Evolutionary conservation across 495 filamentous ascomycete species (phyloP), one percentile per base, ranked within the genome.

Genomic region (Aspergillus saccharolyticus): DNA sequence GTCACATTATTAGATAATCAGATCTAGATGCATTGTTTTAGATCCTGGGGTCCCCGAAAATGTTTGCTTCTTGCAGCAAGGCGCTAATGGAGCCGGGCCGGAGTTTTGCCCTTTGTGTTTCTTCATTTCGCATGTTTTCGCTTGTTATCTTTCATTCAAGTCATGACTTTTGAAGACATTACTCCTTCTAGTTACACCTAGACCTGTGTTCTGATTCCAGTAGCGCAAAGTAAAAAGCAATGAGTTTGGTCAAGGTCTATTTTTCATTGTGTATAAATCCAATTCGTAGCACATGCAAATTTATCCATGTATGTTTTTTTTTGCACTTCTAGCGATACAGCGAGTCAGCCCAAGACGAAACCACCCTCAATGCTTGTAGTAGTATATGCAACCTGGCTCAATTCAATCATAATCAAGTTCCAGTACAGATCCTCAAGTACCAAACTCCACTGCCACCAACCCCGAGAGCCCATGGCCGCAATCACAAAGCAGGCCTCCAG

Each of bases 401-500:
- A n/a, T n/a, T n/a, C n/a, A n/a, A n/a, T n/a, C n/a, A n/a, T 9
- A 28, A 4, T 28, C 25, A 28, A 28, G 25, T 4, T 28, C 25
- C 25, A 28, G 25, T n/a, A 30, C 25, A 10, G 10, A 30, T 10
- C 25, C 25, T 30, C 4, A 30, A 30, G 4, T 4, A 30, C 25
- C 25, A 10, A 10, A 30, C 25, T n/a, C n/a, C 25, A 3, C 25
- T 9, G 25, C 33, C 7, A 39, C 33, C 10, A 39, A 12, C 7
- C 33, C 2, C 4, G 2, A 6, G 33, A 39, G 12, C 33, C 33
- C 10, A 39, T 9, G 4, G 7, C 33, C 33, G 4, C 16, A 39
- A 42, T 50, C 5, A 52, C 56, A 64, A 62, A 44, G 53, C 49
- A 17, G 68, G 65, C 57, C 74, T 74, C 74, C 75, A 77, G 20